Conservation (phyloP, 2,329 filamentous ascomycete species). For the Xylaria sp. region DNA sequence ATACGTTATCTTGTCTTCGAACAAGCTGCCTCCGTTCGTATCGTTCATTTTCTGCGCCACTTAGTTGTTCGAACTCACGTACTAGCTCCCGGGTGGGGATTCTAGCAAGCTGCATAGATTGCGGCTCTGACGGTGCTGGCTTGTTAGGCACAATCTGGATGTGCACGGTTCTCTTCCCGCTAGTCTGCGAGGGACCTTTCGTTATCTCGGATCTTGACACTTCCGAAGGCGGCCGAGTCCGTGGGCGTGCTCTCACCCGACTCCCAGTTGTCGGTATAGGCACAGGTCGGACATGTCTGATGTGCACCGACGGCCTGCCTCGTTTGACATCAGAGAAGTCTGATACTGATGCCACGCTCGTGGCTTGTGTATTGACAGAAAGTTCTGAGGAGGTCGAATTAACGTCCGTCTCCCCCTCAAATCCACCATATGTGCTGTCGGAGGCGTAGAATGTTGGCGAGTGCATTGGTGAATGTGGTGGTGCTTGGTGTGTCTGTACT, state of each 20-base stretch:
- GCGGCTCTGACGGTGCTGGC: slow-evolving; percentile 24
- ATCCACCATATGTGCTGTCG: slow-evolving; percentile 37
- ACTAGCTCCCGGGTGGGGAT: slow-evolving; percentile 40
- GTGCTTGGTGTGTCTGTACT: slow-evolving; percentile 16
- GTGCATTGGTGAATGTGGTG: slow-evolving; percentile 28
- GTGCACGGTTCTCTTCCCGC: slow-evolving; percentile 39
- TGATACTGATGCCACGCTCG: slow-evolving; percentile 46
- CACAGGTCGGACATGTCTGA: slow-evolving; percentile 41
- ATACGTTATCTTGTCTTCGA: slow-evolving; percentile 41
- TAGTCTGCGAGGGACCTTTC: slow-evolving; percentile 33
- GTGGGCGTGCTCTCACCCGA: slow-evolving; percentile 36
- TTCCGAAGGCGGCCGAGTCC: slow-evolving; percentile 34
- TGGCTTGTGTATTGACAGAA: slow-evolving; percentile 47
- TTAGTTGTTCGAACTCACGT: slow-evolving; percentile 45
- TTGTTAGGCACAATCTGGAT: slow-evolving; percentile 39
- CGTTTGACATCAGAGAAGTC: slow-evolving; percentile 33
- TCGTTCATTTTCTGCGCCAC: slow-evolving; percentile 42
- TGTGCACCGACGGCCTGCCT: slow-evolving; percentile 32
- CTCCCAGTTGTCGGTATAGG: slow-evolving; percentile 29
- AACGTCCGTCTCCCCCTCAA: slow-evolving; percentile 45
- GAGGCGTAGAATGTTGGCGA: slow-evolving; percentile 38
- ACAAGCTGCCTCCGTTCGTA: slow-evolving; percentile 39
- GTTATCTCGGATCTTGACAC: slow-evolving; percentile 32
- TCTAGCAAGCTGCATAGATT: slow-evolving; percentile 38
- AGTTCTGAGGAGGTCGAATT: slow-evolving; percentile 46